Evolutionary conservation across 2,329 filamentous ascomycete species (phyloP).

Genomic region (Myriosclerotinia duriaeana): DNA sequence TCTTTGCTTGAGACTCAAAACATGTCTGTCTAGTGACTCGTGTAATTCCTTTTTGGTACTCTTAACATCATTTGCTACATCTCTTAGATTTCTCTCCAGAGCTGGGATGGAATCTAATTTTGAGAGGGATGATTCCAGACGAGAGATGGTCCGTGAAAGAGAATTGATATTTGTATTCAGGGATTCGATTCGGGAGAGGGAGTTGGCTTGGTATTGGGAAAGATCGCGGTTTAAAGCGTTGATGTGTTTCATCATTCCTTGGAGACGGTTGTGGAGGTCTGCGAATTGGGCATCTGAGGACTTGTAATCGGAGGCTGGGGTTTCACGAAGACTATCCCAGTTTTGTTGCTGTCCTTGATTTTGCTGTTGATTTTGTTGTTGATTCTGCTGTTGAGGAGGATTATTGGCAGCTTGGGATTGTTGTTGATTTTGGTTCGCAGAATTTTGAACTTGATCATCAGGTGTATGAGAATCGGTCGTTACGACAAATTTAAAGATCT

Average conservation of each 20-base stretch:
- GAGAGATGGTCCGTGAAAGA: slow-evolving; percentile 9
- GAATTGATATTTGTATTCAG: slow-evolving; percentile 26
- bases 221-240: slow-evolving; percentile 60
- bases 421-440: slow-evolving; percentile 30
- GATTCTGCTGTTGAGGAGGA: slow-evolving; percentile 35
- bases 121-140: slow-evolving; percentile 39
- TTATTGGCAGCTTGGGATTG: slow-evolving; percentile 19
- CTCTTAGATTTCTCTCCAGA: slow-evolving; percentile 49
- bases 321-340: slow-evolving; percentile 45
- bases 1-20: slow-evolving; percentile 31
- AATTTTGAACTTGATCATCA: slow-evolving; percentile 33
- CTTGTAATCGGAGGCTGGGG: slow-evolving; percentile 44
- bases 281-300: slow-evolving; percentile 65
- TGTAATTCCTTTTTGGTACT: slow-evolving; percentile 54
- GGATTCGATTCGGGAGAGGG: slow-evolving; percentile 42
- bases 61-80: slow-evolving; percentile 59
- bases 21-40: slow-evolving; percentile 33
- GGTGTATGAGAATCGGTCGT: slow-evolving; percentile 52
- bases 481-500: slow-evolving; percentile 83
- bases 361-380: slow-evolving; percentile 38
- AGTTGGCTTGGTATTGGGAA: slow-evolving; percentile 52
- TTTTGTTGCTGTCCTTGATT: slow-evolving; percentile 19
- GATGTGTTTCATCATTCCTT: slow-evolving; percentile 68
- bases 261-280: slow-evolving; percentile 82
- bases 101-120: slow-evolving; percentile 49